phyloP scores from a whole-genome alignment of 176 grass and related monocot species.

The Musa itinerans region DNA sequence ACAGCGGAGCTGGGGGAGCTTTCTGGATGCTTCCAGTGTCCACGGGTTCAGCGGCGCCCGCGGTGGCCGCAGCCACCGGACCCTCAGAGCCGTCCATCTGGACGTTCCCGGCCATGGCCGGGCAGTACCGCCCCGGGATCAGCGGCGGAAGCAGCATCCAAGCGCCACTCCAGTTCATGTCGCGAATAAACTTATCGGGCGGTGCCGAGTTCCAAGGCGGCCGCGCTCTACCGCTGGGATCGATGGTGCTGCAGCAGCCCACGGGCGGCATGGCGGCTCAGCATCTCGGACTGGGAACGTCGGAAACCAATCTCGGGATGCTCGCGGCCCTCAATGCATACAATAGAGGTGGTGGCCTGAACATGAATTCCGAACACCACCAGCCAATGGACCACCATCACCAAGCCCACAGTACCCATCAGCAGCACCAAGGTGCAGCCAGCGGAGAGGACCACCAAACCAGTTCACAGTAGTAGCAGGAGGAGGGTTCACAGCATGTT shows the following conservation, averaged over 20 bases:
- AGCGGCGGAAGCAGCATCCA: slow-evolving; percentile 40
- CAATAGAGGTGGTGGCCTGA: slow-evolving; percentile 23
- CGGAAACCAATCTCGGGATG: slow-evolving; percentile 62
- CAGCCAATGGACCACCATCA: not conserved
- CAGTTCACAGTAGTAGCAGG: slow-evolving; percentile 3
- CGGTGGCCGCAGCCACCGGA: not conserved
- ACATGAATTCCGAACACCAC: slow-evolving; percentile 1
- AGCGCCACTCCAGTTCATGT: slow-evolving; percentile 51
- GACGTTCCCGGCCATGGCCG: slow-evolving; percentile 42
- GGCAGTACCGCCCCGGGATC: slow-evolving; percentile 20
- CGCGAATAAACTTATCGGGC: slow-evolving; percentile 44
- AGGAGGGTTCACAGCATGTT: not conserved
- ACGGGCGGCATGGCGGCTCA: slow-evolving; percentile 6
- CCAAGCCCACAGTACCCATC: not conserved
- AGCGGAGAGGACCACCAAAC: slow-evolving; percentile 19
- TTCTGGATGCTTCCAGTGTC: slow-evolving; percentile 96
- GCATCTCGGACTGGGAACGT: slow-evolving; percentile 46
- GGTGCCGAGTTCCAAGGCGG: slow-evolving; percentile 16
- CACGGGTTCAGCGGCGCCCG: slow-evolving; percentile 18
- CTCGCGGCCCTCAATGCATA: slow-evolving; percentile 61
- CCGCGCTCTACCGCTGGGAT: slow-evolving; percentile 26
- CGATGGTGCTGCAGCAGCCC: slow-evolving; percentile 22
- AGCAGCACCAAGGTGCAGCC: slow-evolving; percentile 10
- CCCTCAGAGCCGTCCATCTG: slow-evolving; percentile 64
- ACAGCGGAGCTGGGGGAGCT: slow-evolving; percentile 39